phyloP scores from a whole-genome alignment of 2,329 filamentous ascomycete species.

The Aquanectria penicillioides region DNA sequence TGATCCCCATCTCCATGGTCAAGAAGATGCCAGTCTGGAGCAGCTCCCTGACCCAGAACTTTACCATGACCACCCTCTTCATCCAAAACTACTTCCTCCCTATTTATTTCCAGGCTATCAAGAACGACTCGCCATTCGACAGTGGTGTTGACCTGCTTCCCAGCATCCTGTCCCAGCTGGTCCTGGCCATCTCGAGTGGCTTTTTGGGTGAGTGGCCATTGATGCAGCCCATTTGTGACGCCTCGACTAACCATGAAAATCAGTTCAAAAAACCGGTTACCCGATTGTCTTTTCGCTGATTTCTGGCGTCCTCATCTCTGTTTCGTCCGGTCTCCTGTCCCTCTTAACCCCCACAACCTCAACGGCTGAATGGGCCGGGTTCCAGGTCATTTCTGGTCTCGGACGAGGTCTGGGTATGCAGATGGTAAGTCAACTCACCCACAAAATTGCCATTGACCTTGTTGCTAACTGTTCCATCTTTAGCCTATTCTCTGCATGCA shows the following conservation, averaged over 20 bases:
- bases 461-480: not conserved
- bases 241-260: too few species aligned
- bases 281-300: not conserved
- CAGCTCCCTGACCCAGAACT: not conserved
- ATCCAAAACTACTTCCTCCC: not conserved
- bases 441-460: too few species aligned
- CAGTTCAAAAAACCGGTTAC: not conserved
- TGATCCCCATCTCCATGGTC: constrained; percentile 3
- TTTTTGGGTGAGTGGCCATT: not conserved
- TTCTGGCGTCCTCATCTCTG: not conserved
- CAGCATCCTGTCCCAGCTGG: not conserved
- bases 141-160: constrained; percentile 1
- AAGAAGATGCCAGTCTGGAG: not conserved
- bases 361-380: not conserved
- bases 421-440: not conserved
- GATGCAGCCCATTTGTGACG: not conserved
- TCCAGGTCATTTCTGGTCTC: not conserved
- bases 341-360: not conserved
- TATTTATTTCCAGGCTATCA: constrained; percentile 3
- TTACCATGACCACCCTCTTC: not conserved
- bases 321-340: not conserved
- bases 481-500: constrained; percentile 3
- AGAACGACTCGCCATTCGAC: not conserved
- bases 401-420: constrained; percentile 2
- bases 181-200: not conserved